Conservation (phyloP, 2,329 filamentous ascomycete species). For the Fusarium cyanostomum region DNA sequence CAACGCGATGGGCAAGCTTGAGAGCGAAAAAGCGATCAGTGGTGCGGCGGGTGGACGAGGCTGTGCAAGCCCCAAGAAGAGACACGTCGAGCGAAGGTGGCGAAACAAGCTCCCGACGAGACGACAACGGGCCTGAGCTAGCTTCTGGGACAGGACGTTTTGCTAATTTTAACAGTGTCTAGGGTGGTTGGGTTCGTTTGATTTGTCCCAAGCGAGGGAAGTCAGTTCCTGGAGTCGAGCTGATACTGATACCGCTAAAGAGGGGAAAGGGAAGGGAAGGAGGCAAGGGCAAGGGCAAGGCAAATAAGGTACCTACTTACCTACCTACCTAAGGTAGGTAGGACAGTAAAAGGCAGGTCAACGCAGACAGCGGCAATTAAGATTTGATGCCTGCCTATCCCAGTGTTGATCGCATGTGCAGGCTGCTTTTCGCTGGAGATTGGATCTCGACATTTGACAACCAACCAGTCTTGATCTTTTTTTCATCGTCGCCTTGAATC, state of each 20-base stretch:
- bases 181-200: slow-evolving; percentile 14
- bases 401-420: neutral
- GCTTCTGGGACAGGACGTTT: slow-evolving; percentile 10
- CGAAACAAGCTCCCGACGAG: slow-evolving; percentile 8
- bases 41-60: slow-evolving; percentile 31
- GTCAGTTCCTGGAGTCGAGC: slow-evolving; percentile 5
- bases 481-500: no score
- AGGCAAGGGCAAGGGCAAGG: no score
- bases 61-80: slow-evolving; percentile 33
- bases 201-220: slow-evolving; percentile 13
- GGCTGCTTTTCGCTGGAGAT: neutral
- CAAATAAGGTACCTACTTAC: no score
- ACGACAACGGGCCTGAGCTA: slow-evolving; percentile 4
- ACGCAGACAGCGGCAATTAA: no score
- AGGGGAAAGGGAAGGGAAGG: no score
- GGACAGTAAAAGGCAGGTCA: no score
- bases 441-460: neutral
- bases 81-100: slow-evolving; percentile 38
- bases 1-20: slow-evolving; percentile 7
- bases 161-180: slow-evolving; percentile 38
- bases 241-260: slow-evolving; percentile 26
- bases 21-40: slow-evolving; percentile 15
- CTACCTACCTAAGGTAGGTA: no score
- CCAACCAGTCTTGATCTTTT: neutral
- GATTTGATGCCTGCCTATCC: neutral